Conservation (phyloP, 306 rosid genomes). For the Quercus suber region DNA sequence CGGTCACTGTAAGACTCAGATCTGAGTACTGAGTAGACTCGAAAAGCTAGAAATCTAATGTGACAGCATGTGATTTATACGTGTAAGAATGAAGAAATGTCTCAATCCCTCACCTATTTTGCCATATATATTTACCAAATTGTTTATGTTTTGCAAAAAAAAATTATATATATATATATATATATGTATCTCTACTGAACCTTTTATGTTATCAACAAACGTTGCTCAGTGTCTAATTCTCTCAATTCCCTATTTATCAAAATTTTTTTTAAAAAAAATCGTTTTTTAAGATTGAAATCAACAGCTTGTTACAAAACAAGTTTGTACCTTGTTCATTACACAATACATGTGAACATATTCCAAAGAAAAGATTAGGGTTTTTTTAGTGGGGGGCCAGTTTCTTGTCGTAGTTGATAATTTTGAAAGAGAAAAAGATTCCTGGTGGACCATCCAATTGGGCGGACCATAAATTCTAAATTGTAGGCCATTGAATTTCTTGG, state of each 20-base stretch:
- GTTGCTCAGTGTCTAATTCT: too few species aligned
- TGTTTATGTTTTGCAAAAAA: too few species aligned
- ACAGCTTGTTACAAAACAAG: too few species aligned
- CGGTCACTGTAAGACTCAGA: neutral
- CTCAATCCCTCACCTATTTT: too few species aligned
- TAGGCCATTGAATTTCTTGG: conserved; percentile 23
- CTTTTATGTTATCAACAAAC: too few species aligned
- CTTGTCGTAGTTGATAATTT: neutral
- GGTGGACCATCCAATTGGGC: conserved; percentile 20
- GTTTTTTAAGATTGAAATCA: too few species aligned
- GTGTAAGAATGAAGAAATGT: neutral
- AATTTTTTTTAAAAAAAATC: too few species aligned
- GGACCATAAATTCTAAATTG: conserved; percentile 10
- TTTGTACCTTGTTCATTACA: too few species aligned
- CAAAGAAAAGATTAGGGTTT: neutral
- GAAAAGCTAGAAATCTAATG: neutral
- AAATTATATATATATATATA: too few species aligned
- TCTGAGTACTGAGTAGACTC: neutral
- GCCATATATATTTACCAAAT: too few species aligned
- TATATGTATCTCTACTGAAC: too few species aligned
- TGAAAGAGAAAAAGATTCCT: conserved; percentile 19
- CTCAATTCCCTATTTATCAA: too few species aligned
- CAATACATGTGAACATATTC: neutral
- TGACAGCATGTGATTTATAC: neutral
- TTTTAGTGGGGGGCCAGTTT: neutral